Evolutionary conservation across 768 basidiomycete genomes (phyloP), one percentile per base, ranked within the genome.

Genomic region (Lactarius hengduanensis): DNA sequence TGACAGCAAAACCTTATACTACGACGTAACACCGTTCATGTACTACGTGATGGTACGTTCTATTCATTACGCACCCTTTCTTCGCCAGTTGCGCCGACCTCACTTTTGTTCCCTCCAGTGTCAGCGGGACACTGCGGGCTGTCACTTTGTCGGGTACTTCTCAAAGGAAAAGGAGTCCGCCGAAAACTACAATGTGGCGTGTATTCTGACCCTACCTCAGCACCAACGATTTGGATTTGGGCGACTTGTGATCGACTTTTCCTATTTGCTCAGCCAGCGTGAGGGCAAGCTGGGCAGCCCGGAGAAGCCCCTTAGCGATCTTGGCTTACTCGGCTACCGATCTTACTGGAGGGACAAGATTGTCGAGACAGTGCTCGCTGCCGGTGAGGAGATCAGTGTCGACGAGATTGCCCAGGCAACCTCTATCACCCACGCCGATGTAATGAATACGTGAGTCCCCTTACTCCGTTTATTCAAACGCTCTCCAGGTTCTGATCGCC

Each of bases 21-120:
- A 98, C 80, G 97, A 99, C 80, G 96, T 98, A 72, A 98, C 98
- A 66, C 97, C 97, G 2, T 99, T 99, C 82, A 86, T 99, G 85
- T 99, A 95, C 83, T 99, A 99, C 83, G 91, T 96, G 77, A 96
- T 99, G 96, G 94, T 92, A 71, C 72, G 84, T 62, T 61, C 7
- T 53, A 50, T 26, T 18, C 20, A 9, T 20, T 53, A 13, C 50
- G 50, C 26, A 40, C 50, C 61, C 9, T 22, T 20, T 54, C n/a
- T 47, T 20, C 10, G 20, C 15, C 16, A 40, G 13, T 28, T 59
- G 8, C 30, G 15, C 28, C 62, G 38, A 57, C 62, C 57, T 53
- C 59, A 64, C 65, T 22, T 43, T 55, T 65, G 56, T 64, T 65
- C 61, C 64, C 66, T 28, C 59, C 69, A 94, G 92, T 85, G 86